Evolutionary conservation across 1,139 yeast genomes (phyloP), one percentile per base, ranked within the genome.

Genomic region (Candida frijolesensis): DNA sequence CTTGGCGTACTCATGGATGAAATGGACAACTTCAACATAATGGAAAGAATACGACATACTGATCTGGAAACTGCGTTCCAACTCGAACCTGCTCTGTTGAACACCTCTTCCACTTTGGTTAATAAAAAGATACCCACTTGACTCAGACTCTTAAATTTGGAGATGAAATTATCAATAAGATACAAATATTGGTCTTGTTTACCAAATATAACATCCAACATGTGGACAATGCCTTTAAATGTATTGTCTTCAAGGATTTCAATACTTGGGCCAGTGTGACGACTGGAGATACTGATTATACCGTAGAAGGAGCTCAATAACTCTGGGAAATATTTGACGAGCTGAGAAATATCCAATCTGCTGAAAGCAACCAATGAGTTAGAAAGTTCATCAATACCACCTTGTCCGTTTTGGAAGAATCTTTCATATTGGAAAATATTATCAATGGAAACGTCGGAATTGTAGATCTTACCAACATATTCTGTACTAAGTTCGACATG

Each of bases 381-480:
- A 37, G 76, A 65, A 48, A 80, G 69, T 44, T 74, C 78, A 52
- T 80, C 78, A 51, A 79, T 66, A 42, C 83, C 79, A 53, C 72
- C 68, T 32, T 69, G 66, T 27, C 73, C 79, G 39, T 59, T 58
- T 58, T 72, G 75, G 59, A 75, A 78, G 37, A 76, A 69, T 46
- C 75, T 66, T 54, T 74, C 83, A 79, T 83, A 85, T 55, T 78
- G 79, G 58, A 86, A 67, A 50, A 89, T 71, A 48, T 78, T 76
- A 48, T 81, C 84, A 54, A 87, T 76, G 4, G 86, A 72, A 19
- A 71, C 57, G 56, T 87, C 91, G 16, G 84, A 72, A 60, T 87
- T 88, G 68, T 74, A 87, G 14, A 74, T 68, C 57, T 81, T 85
- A 29, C 97, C 96, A 52, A 85, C 83, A 63, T 88, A 89, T 51